Base-by-base conservation (phyloP, 768 basidiomycete genomes). In the Boletus rufocinnamomeus region DNA sequence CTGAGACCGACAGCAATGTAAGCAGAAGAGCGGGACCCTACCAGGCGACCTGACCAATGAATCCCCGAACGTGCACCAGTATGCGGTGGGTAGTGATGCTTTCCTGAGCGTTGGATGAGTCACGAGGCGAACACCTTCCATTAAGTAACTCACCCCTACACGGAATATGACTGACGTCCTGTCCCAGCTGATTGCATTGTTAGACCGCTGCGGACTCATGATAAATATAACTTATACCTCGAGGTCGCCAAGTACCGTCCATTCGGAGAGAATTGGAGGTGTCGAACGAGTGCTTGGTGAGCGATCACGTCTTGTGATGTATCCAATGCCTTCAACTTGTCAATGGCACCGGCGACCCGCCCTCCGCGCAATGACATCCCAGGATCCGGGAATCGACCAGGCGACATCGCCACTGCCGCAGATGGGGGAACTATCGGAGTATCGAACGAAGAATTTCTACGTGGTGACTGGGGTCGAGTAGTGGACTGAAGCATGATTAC, bases 21-120 rank as follows among this genome's bases (percentile, higher is more conserved):
- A 37, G 21, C 1, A 54, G 41, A 50, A 41, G 44, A 52, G 38
- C 6, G 21, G 38, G 6, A 53, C 21, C 58, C 43, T 67, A 80
- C 80, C 82, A 83, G 6, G 81, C 82, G 21, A 84, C 82, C 64
- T 83, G 82, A 37, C 78, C 78, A 59, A 82, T 77, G 67, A 84
- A 84, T 32, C 80, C 82, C 47, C 75, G 74, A 28, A 80, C 79
- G 56, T 83, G 82, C 14, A 80, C 81, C 2, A 83, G 74, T 37
- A 78, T 75, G 52, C 82, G 76, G 60, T 82, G 79, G n/a, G 72
- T 70, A 13, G 74, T 72, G 50, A 80, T 71, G 17, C 71, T 69
- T 40, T 79, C 78, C 81, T 82, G 59, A 51, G 56, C 27, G 38
- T 25, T 19, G 50, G 16, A 35, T 65, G 38, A 66, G 56, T 56